phyloP scores from a whole-genome alignment of 2,329 filamentous ascomycete genomes.

The Plenodomus tracheiphilus region DNA sequence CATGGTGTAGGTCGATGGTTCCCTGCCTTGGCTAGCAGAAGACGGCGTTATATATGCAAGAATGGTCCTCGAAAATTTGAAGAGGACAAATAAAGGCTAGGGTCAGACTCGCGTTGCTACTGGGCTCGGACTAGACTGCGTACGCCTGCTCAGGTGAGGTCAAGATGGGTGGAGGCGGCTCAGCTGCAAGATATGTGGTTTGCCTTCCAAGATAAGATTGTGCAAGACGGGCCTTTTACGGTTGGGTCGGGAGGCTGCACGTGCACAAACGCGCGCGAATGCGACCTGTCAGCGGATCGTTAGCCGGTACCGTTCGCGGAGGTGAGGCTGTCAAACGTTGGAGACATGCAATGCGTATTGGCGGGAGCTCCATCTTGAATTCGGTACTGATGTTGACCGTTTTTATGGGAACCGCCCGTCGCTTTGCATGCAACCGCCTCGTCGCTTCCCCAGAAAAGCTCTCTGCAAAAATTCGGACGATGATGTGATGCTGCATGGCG shows the following conservation, averaged over 20 bases:
- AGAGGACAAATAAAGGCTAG: slow-evolving; percentile 2
- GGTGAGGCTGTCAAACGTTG: not conserved
- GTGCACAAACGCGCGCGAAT: slow-evolving; percentile 10
- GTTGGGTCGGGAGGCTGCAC: slow-evolving; percentile 25
- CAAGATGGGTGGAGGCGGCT: slow-evolving; percentile 11
- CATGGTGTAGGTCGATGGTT: slow-evolving; percentile 19
- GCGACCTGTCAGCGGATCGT: not conserved
- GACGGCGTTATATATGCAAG: slow-evolving; percentile 1
- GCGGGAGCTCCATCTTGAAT: not conserved
- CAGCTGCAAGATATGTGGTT: slow-evolving; percentile 32
- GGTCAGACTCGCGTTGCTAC: slow-evolving; percentile 1
- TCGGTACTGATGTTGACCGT: not conserved
- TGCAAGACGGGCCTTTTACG: slow-evolving; percentile 28
- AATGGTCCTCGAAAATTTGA: slow-evolving; percentile 6
- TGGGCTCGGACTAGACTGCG: not conserved
- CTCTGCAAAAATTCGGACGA: slow-evolving; percentile 13
- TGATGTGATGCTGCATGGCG: slow-evolving; percentile 11
- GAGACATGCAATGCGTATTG: not conserved
- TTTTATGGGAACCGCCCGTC: not conserved
- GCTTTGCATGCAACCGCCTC: not conserved
- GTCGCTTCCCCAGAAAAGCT: slow-evolving; percentile 1
- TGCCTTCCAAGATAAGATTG: slow-evolving; percentile 34
- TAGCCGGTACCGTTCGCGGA: not conserved
- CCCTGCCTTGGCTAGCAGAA: not conserved
- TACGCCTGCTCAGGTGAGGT: slow-evolving; percentile 13